Conservation (phyloP, 1,284 basidiomycete genomes). For the Apiotrichum domesticum region DNA sequence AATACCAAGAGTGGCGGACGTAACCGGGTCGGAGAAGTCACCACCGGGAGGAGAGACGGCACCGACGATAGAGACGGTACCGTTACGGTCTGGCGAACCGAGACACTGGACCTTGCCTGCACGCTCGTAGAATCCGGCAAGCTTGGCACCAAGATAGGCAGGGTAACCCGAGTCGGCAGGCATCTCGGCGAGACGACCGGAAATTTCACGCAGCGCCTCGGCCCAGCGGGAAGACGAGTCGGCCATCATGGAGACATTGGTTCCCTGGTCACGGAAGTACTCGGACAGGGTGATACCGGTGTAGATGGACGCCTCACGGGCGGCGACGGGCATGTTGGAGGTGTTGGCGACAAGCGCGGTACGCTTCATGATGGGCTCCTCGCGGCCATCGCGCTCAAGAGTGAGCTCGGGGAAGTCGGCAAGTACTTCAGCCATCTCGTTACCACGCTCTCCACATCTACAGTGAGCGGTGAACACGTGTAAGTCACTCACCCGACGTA, state of each 20-base stretch:
- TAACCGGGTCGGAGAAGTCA: constrained; percentile 99
- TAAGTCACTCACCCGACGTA: constrained; percentile 78
- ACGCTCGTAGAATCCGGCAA: constrained; percentile 97
- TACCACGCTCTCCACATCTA: constrained; percentile 22
- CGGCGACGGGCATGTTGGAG: constrained; percentile 99
- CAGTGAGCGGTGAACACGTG: background rate
- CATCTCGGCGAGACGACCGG: constrained; percentile 98
- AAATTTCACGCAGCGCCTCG: constrained; percentile 98
- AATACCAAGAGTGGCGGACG: constrained; percentile 92
- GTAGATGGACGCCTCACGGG: constrained; percentile 98
- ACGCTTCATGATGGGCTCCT: constrained; percentile 99
- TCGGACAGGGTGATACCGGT: constrained; percentile 99
- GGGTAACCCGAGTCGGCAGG: constrained; percentile 99
- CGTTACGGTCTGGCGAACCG: constrained; percentile 80
- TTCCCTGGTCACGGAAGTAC: constrained; percentile 98
- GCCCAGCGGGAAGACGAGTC: constrained; percentile 99
- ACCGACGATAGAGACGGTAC: constrained; percentile 97
- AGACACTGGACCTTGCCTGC: constrained; percentile 95
- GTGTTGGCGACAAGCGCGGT: constrained; percentile 99
- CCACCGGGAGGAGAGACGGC: constrained; percentile 98
- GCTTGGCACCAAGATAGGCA: constrained; percentile 91
- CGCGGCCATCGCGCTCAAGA: constrained; percentile 78
- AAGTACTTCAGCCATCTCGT: constrained; percentile 91
- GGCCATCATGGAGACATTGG: constrained; percentile 99
- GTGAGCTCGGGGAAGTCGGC: constrained; percentile 95